Base-by-base conservation (phyloP, 1,284 basidiomycete genomes). In the Mrakiaceae sp. region DNA sequence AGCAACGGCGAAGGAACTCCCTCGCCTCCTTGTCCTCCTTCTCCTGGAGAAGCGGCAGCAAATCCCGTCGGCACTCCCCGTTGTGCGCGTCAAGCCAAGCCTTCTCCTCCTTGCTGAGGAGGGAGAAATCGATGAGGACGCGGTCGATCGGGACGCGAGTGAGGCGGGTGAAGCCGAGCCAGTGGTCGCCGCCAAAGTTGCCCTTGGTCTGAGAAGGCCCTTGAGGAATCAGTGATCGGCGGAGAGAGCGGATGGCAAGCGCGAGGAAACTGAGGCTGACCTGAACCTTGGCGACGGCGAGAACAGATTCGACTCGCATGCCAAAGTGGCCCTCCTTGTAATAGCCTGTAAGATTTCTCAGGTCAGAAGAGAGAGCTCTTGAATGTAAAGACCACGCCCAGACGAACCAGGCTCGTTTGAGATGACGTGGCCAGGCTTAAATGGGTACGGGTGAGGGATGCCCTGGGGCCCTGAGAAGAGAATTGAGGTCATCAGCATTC, bases 1-100 rank as follows among this genome's bases (percentile, higher is more conserved):
- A 74, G 60, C 67, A 70, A 58, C 67, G 66, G 67, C 75, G 74
- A 67, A 78, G 66, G 75, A 74, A 64, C 39, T 49, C 40, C 58
- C 51, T 53, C 44, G 56, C 63, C 51, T 48, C 49, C 14, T 27
- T 10, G 50, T 54, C 51, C 12, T 60, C 52, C 2, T 43, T 51
- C 12, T 44, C 51, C 5, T 48, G 10, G 11, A 64, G 56, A 9
- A 58, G 12, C 8, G 57, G 57, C 64, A 97, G 77, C 66, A 83
- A 78, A 0, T 82, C 82, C 52, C 85, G 83, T 58, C 82, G 79
- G 71, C 86, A 95, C 65, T 79, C 81, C 72, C 84, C 83, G 75
- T 98, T 96, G 75, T 98, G 94, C 46, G 85, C 84, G 81, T 92
- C 94, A 63, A 98, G 73, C 94, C 94, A 97, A 66, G 83, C 77